Evolutionary conservation across 2,329 filamentous ascomycete genomes (phyloP).

Genomic region (Botryotinia globosa): DNA sequence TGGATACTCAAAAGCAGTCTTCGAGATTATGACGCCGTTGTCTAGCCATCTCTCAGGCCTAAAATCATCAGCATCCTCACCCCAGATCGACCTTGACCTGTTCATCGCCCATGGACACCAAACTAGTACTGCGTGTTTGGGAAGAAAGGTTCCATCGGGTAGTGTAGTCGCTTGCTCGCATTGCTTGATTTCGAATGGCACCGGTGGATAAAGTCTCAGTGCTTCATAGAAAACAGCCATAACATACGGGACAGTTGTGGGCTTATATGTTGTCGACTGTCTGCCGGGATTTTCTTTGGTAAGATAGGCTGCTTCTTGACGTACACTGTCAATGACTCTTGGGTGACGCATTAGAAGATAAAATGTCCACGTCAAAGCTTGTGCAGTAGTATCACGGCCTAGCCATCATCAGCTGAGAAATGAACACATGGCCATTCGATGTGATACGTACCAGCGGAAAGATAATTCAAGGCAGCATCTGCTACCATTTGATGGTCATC

Average conservation of each 20-base stretch:
- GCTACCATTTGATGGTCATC: slow-evolving; percentile 55
- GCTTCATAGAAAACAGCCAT: slow-evolving; percentile 61
- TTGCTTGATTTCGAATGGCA: slow-evolving; percentile 66
- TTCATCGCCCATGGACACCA: slow-evolving; percentile 67
- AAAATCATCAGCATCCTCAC: slow-evolving; percentile 54
- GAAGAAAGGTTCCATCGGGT: slow-evolving; percentile 59
- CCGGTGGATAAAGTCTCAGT: slow-evolving; percentile 60
- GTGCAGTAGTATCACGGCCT: slow-evolving; percentile 62
- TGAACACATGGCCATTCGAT: background rate
- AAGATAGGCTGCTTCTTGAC: slow-evolving; percentile 41
- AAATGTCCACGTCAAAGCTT: slow-evolving; percentile 62
- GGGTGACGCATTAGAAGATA: slow-evolving; percentile 57
- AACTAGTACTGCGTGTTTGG: slow-evolving; percentile 52
- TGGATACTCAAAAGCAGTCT: slow-evolving; percentile 55
- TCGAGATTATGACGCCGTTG: slow-evolving; percentile 44
- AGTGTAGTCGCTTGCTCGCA: slow-evolving; percentile 50
- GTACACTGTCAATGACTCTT: slow-evolving; percentile 42
- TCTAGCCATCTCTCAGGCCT: slow-evolving; percentile 56
- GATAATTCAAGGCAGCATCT: slow-evolving; percentile 63
- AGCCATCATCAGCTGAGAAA: slow-evolving; percentile 18
- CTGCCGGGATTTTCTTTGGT: slow-evolving; percentile 10
- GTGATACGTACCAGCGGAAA: slow-evolving; percentile 50
- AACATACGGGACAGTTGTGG: slow-evolving; percentile 51
- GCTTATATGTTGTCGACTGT: slow-evolving; percentile 26
- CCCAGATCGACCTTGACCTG: slow-evolving; percentile 55